Evolutionary conservation across 441 rosid genomes (phyloP).

Genomic region (Arabidopsis hybrid): DNA sequence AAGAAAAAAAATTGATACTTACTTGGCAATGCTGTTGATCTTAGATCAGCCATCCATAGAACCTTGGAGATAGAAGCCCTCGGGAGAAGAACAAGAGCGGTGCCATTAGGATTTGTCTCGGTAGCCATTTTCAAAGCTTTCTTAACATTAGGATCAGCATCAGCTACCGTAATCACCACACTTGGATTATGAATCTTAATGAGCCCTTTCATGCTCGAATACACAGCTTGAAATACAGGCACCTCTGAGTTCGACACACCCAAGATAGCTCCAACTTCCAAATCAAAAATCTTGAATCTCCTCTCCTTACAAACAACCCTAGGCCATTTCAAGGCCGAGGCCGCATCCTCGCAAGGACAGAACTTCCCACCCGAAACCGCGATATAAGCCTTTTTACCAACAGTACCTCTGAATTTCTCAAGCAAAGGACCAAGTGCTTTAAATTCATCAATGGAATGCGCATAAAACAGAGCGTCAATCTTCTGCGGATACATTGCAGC

Average conservation of each 20-base stretch:
- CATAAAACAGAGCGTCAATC: slow-evolving; percentile 88
- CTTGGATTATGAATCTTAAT: slow-evolving; percentile 91
- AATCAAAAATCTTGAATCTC: slow-evolving; percentile 87
- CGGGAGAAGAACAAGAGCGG: slow-evolving; percentile 71
- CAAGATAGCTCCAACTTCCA: slow-evolving; percentile 67
- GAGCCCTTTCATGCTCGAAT: slow-evolving; percentile 91
- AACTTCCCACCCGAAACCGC: slow-evolving; percentile 81
- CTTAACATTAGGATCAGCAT: slow-evolving; percentile 74
- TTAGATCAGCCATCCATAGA: slow-evolving; percentile 99
- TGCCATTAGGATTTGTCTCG: slow-evolving; percentile 59
- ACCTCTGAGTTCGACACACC: slow-evolving; percentile 82
- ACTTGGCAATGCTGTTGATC: slow-evolving; percentile 95
- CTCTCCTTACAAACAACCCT: slow-evolving; percentile 78
- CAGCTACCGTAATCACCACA: slow-evolving; percentile 78
- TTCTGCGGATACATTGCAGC: slow-evolving; percentile 98
- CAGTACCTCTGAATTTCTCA: slow-evolving; percentile 81
- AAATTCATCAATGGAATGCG: slow-evolving; percentile 84
- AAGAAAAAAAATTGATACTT: slow-evolving; percentile 40
- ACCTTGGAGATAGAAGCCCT: slow-evolving; percentile 76
- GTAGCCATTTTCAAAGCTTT: slow-evolving; percentile 92
- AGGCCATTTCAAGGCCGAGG: slow-evolving; percentile 78
- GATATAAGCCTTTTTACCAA: slow-evolving; percentile 89
- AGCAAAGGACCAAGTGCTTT: slow-evolving; percentile 76
- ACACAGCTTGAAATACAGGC: slow-evolving; percentile 81
- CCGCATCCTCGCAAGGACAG: slow-evolving; percentile 89